These are phyloP conservation scores for Pharnaceum exiguum DNA, from an alignment of 148 eudicot genomes.

Conservation along the genomic window DNA sequence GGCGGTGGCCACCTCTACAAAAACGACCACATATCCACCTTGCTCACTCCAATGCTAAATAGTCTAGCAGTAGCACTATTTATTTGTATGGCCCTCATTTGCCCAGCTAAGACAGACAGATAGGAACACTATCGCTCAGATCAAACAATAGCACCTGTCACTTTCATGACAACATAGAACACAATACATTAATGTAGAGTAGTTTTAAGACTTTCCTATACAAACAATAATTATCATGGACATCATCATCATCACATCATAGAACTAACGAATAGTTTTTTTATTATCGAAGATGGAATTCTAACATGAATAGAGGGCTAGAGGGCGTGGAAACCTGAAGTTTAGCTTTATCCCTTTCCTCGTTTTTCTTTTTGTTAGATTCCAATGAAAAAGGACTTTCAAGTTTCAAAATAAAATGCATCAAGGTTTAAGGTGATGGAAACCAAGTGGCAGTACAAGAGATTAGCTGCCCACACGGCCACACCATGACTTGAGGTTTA, in stretches of 20 bases:
- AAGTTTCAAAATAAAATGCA: too few relatives aligned
- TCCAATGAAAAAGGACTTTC: too few relatives aligned
- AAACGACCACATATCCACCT: slow-evolving; percentile 18
- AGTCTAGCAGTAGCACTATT: neutral
- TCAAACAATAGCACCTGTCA: slow-evolving; percentile 3
- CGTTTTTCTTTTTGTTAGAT: too few relatives aligned
- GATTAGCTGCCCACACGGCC: too few relatives aligned
- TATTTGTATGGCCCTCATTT: slow-evolving; percentile 16
- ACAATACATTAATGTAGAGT: neutral
- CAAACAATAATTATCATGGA: neutral
- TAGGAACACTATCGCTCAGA: neutral
- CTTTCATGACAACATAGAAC: slow-evolving; percentile 7
- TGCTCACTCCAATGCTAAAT: neutral
- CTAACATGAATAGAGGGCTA: too few relatives aligned
- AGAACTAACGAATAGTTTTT: too few relatives aligned
- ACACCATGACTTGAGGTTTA: too few relatives aligned
- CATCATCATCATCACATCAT: slow-evolving; percentile 10
- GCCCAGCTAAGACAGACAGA: slow-evolving; percentile 16
- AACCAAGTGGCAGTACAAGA: too few relatives aligned
- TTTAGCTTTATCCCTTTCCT: too few relatives aligned
- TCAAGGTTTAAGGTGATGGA: too few relatives aligned
- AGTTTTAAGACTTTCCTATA: neutral
- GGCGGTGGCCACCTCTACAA: slow-evolving; percentile 24
- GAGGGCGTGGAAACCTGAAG: too few relatives aligned
- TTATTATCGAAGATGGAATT: too few relatives aligned